These are phyloP conservation scores for Cladosporium sp. DNA, from an alignment of 2,329 filamentous ascomycete genomes.

Conservation along the genomic window DNA sequence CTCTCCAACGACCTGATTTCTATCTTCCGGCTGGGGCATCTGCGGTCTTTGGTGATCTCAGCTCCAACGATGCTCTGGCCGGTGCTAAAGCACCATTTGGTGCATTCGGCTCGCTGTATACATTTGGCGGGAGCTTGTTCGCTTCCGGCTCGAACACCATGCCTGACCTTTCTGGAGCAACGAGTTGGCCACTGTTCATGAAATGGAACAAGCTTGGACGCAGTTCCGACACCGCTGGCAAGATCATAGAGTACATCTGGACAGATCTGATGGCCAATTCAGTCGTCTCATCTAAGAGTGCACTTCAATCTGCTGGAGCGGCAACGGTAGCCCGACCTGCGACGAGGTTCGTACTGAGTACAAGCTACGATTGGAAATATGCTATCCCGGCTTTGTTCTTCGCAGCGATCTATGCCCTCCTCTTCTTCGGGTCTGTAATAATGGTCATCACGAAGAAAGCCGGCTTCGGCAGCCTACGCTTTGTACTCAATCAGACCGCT, in stretches of 20 bases:
- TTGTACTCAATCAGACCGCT: slow-evolving; percentile 14
- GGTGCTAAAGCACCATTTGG: slow-evolving; percentile 7
- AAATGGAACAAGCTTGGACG: slow-evolving; percentile 10
- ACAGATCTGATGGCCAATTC: slow-evolving; percentile 15
- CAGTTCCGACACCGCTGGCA: slow-evolving; percentile 1
- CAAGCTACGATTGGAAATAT: slow-evolving; percentile 14
- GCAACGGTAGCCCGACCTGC: background rate
- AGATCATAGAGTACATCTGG: slow-evolving; percentile 12
- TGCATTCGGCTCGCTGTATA: background rate
- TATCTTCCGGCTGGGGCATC: slow-evolving; percentile 5
- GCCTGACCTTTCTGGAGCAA: slow-evolving; percentile 10
- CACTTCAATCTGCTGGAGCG: background rate
- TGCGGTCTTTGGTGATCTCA: background rate
- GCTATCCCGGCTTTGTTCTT: slow-evolving; percentile 14
- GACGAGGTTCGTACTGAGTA: slow-evolving; percentile 1
- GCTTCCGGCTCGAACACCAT: no score
- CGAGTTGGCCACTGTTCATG: slow-evolving; percentile 11
- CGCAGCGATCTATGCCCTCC: background rate
- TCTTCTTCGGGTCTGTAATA: slow-evolving; percentile 1
- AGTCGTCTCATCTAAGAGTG: slow-evolving; percentile 8
- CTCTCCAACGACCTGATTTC: background rate
- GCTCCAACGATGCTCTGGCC: slow-evolving; percentile 1
- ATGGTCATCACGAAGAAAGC: slow-evolving; percentile 9
- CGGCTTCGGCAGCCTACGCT: background rate
- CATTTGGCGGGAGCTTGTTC: no score